Conservation (phyloP, 768 basidiomycete species). For the Leccinum boreale region DNA sequence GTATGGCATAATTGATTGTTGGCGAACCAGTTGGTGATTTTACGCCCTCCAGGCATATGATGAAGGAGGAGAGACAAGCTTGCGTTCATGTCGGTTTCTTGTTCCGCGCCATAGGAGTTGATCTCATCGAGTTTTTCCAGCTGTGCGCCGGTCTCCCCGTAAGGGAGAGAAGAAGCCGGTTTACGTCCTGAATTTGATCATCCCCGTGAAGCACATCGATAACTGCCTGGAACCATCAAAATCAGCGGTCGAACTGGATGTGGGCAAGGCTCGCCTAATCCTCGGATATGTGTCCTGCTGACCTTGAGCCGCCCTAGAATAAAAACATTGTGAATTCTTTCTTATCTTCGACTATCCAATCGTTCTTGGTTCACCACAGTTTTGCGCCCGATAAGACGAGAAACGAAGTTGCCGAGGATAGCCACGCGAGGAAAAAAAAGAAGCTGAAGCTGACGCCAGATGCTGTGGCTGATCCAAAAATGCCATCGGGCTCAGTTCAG, state of each 20-base stretch:
- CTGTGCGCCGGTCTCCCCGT: slow-evolving; percentile 66
- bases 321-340: slow-evolving; percentile 52
- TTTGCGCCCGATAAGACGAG: slow-evolving; percentile 39
- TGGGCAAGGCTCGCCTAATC: slow-evolving; percentile 31
- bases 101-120: slow-evolving; percentile 7
- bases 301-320: slow-evolving; percentile 42
- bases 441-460: slow-evolving; percentile 41
- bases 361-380: slow-evolving; percentile 62
- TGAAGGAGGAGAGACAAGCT: slow-evolving; percentile 52
- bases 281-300: slow-evolving; percentile 8
- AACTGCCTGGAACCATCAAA: slow-evolving; percentile 82
- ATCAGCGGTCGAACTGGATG: slow-evolving; percentile 61
- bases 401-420: slow-evolving; percentile 13
- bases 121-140: slow-evolving; percentile 34
- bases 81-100: slow-evolving; percentile 15
- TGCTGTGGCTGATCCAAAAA: slow-evolving; percentile 2
- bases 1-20: slow-evolving; percentile 36
- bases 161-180: slow-evolving; percentile 78
- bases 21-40: slow-evolving; percentile 1
- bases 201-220: slow-evolving; percentile 68
- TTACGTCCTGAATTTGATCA: slow-evolving; percentile 74
- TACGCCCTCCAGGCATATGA: slow-evolving; percentile 57
- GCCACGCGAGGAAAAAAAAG: slow-evolving; percentile 50
- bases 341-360: slow-evolving; percentile 54
- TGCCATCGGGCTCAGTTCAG: slow-evolving; percentile 3